Percentiles rank a stretch among this genome's conserved stretches.
These are phyloP conservation scores for Wickerhamiella domercqiae DNA, from an alignment of 805 yeast species.

Conservation along the genomic window DNA sequence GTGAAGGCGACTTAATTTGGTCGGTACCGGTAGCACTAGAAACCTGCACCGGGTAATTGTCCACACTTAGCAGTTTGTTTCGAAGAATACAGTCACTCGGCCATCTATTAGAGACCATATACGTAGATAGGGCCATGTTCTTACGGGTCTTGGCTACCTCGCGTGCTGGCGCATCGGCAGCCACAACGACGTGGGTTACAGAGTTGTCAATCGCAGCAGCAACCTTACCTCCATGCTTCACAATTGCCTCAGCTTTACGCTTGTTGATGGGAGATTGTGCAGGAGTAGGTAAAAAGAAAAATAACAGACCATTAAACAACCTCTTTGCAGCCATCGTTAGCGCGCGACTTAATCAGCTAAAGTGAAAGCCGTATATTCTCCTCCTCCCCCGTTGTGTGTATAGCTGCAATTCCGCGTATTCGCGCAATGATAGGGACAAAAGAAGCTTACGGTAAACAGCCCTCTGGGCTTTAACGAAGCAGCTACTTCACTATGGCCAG, in stretches of 20 bases:
- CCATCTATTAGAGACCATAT: constrained; percentile 18
- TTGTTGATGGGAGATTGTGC: constrained; percentile 8
- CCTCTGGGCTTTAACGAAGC: too few species aligned
- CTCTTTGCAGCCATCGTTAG: neutral
- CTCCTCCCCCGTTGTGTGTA: too few species aligned
- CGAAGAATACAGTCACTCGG: constrained; percentile 22
- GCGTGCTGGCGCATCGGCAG: constrained; percentile 2
- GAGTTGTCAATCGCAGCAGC: constrained; percentile 2
- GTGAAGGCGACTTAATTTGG: neutral
- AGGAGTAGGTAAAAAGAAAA: constrained; percentile 11
- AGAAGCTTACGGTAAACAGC: too few species aligned
- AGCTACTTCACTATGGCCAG: too few species aligned
- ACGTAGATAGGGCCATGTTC: constrained; percentile 1
- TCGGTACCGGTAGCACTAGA: neutral
- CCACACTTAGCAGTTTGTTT: constrained; percentile 10
- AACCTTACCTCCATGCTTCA: constrained; percentile 18
- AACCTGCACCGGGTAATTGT: neutral
- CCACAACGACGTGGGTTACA: constrained; percentile 20
- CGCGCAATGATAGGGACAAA: too few species aligned
- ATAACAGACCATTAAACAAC: neutral
- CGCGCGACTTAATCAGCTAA: too few species aligned
- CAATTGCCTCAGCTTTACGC: constrained; percentile 10
- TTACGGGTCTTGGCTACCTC: constrained; percentile 3
- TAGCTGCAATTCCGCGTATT: too few species aligned
- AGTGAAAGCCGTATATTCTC: too few species aligned